These are phyloP conservation scores for Allomyces javanicus DNA, from an alignment of 192 early-diverging fungal genomes.

Conservation along the genomic window DNA sequence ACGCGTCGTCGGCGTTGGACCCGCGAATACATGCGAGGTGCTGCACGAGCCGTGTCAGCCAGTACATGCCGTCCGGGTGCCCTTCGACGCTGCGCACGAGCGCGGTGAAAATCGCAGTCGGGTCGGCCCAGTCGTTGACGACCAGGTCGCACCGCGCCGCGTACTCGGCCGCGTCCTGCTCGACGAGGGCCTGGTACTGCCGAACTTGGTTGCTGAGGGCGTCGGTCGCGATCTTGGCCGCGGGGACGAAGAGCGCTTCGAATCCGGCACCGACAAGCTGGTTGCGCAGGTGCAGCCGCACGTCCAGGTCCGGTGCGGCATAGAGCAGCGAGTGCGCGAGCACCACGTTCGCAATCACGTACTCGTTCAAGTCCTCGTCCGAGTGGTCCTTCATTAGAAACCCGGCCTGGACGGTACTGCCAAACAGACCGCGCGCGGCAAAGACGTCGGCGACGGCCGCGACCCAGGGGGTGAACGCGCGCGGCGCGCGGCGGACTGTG, in stretches of 20 bases:
- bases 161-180: conserved; percentile 8
- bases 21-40: conserved; percentile 52
- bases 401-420: conserved; percentile 51
- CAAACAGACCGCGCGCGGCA: conserved; percentile 57
- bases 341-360: conserved; percentile 43
- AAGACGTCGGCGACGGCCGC: conserved; percentile 47
- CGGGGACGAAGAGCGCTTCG: conserved; percentile 33
- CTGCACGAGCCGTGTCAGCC: conserved; percentile 48
- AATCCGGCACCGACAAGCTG: conserved; percentile 9
- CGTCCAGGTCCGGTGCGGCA: conserved; percentile 53
- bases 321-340: conserved; percentile 51
- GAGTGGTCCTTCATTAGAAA: conserved; percentile 38
- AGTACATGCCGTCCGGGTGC: conserved; percentile 44
- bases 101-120: conserved; percentile 49
- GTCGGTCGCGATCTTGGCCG: conserved; percentile 42
- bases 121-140: conserved; percentile 51
- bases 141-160: conserved; percentile 22
- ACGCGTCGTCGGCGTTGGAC: conserved; percentile 30
- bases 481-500: conserved; percentile 43
- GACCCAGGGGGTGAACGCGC: conserved; percentile 58
- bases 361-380: conserved; percentile 57
- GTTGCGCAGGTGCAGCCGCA: conserved; percentile 49
- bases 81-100: conserved; percentile 44
- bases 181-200: conserved; percentile 42
- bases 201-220: conserved; percentile 43